phyloP scores from a whole-genome alignment of 768 basidiomycete genomes.

The Boletellus emodensis region DNA sequence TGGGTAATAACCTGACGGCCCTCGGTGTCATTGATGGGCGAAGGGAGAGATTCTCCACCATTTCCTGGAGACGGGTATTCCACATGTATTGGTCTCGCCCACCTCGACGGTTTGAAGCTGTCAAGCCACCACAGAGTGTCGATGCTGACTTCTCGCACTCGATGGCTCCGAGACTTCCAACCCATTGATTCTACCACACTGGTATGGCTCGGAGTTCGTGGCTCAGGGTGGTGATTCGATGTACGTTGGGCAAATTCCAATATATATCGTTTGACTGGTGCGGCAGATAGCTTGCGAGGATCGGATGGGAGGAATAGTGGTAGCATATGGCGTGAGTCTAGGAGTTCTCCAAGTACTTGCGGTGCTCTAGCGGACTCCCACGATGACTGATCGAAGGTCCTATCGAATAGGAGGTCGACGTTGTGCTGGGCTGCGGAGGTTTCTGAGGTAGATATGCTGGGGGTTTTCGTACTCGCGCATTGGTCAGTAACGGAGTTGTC shows the following conservation, averaged over 20 bases:
- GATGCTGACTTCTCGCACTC: slow-evolving; percentile 57
- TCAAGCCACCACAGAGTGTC: slow-evolving; percentile 69
- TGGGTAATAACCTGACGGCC: slow-evolving; percentile 38
- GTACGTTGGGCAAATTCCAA: slow-evolving; percentile 14
- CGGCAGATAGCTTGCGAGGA: slow-evolving; percentile 69
- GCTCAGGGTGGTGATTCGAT: slow-evolving; percentile 23
- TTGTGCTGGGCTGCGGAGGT: slow-evolving; percentile 42
- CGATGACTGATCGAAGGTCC: slow-evolving; percentile 51
- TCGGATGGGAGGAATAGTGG: slow-evolving; percentile 81
- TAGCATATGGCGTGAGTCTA: slow-evolving; percentile 93
- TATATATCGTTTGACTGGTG: slow-evolving; percentile 44
- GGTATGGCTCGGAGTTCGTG: slow-evolving; percentile 38
- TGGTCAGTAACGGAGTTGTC: slow-evolving; percentile 38
- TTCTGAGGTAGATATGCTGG: slow-evolving; percentile 33
- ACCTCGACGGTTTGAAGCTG: slow-evolving; percentile 53
- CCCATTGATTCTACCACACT: slow-evolving; percentile 42
- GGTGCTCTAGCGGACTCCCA: slow-evolving; percentile 81
- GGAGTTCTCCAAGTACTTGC: slow-evolving; percentile 81
- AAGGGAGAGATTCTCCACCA: slow-evolving; percentile 19
- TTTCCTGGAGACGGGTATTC: slow-evolving; percentile 35
- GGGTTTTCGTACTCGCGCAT: slow-evolving; percentile 29
- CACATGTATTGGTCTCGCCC: slow-evolving; percentile 41
- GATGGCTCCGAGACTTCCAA: slow-evolving; percentile 59
- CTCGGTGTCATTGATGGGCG: slow-evolving; percentile 30
- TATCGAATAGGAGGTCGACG: slow-evolving; percentile 82